Base-by-base conservation (phyloP, 768 basidiomycete genomes). In the Hericium alpestre region DNA sequence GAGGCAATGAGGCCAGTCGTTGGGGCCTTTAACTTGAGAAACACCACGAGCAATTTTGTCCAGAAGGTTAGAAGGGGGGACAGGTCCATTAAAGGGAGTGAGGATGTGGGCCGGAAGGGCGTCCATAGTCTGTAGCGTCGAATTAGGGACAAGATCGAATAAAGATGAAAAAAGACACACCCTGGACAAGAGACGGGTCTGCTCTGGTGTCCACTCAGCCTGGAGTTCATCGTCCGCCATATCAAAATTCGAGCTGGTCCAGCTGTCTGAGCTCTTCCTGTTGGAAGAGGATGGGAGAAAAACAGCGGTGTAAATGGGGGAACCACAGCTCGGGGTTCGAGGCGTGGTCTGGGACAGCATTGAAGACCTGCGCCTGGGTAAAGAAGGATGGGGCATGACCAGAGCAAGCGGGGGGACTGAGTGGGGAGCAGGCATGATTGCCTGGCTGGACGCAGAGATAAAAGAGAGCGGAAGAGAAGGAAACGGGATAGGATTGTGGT, bases 31-130 rank as follows among this genome's bases (percentile, higher is more conserved):
- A 53, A 86, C 84, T 27, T 86, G 75, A 9, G 79, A 72, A 59
- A 93, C 81, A 54, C 87, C 83, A 13, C 87, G 82, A 11, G 90
- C 87, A 61, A 93, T 83, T 73, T 88, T 90, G 70, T 93, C 89
- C 58, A 93, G 82, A 20, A 92, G 79, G 68, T 92, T 92, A 13
- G 87, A 83, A 37, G 90, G 90, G 1, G 90, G 90, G 18, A 92
- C 80, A 48, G 83, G 78, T 32, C 90, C 90, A 61, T 86, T 84
- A 76, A 90, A 92, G 55, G 90, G 90, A 15, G 90, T 92, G 67
- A 89, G 76, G n/a, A 93, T 79, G 64, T 91, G 87, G 6, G 84
- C 74, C 10, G 90, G 90, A 58, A 91, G 81, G 47, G 85, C 84
- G 66, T 93, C 90, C 10, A 93, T 78, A 15, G 90, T 90, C 90